Evolutionary conservation across 371 early-diverging fungal species (phyloP).

Genomic region (Rhizopus arrhizus): DNA sequence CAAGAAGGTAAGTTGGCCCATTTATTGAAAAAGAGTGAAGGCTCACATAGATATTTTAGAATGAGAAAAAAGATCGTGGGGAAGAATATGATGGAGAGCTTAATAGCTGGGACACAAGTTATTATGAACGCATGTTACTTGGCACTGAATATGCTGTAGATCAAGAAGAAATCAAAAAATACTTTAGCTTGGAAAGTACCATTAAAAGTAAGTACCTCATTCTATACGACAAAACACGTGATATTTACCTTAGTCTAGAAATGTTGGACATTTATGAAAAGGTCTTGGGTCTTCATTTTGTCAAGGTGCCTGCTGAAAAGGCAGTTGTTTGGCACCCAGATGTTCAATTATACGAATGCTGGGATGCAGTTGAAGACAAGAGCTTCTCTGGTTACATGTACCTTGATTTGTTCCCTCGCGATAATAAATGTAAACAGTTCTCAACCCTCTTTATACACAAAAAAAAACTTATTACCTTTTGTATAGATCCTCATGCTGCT

Average conservation of each 20-base stretch:
- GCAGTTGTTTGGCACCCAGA: slow-evolving; percentile 72
- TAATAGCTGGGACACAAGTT: slow-evolving; percentile 76
- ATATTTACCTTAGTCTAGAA: slow-evolving; percentile 30
- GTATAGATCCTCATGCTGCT: slow-evolving; percentile 73
- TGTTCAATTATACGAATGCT: slow-evolving; percentile 70
- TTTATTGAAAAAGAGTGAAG: not conserved
- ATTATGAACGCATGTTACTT: slow-evolving; percentile 71
- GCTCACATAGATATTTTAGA: not conserved
- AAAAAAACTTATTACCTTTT: not conserved
- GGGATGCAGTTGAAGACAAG: slow-evolving; percentile 59
- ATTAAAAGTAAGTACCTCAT: slow-evolving; percentile 35
- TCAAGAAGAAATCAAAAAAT: slow-evolving; percentile 77
- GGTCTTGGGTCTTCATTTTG: slow-evolving; percentile 67
- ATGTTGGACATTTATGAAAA: slow-evolving; percentile 74
- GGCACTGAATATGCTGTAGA: slow-evolving; percentile 75
- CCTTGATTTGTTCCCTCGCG: slow-evolving; percentile 79
- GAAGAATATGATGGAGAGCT: slow-evolving; percentile 60
- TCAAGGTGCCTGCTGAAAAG: slow-evolving; percentile 57
- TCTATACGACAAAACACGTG: not conserved
- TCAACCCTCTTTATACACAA: too few relatives aligned
- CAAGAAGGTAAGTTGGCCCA: slow-evolving; percentile 47
- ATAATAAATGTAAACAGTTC: slow-evolving; percentile 58
- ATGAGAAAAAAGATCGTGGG: slow-evolving; percentile 28
- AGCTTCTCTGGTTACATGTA: slow-evolving; percentile 76
- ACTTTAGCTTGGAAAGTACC: slow-evolving; percentile 67